Evolutionary conservation across 2,329 filamentous ascomycete species (phyloP).

Genomic region (Xylaria sp.): DNA sequence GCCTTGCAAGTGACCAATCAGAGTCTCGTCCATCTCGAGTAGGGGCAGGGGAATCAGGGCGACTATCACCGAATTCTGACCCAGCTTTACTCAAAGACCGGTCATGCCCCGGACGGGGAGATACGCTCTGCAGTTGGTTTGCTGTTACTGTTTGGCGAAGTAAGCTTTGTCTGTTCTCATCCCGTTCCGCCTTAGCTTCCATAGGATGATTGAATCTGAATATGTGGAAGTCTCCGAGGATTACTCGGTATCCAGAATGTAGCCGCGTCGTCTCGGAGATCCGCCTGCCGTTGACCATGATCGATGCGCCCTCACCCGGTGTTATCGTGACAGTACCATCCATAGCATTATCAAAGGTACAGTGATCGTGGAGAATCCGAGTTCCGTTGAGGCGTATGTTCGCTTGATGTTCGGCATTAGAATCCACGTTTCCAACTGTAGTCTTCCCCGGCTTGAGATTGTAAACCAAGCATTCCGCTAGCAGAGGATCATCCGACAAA

Average conservation of each 20-base stretch:
- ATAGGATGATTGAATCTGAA: conserved; percentile 98
- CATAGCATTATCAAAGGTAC: conserved; percentile 85
- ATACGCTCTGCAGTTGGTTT: conserved; percentile 65
- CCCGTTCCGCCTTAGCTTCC: conserved; percentile 91
- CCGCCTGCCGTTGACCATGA: conserved; percentile 97
- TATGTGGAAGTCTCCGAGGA: conserved; percentile 97
- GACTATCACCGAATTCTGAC: conserved; percentile 81
- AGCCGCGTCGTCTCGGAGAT: conserved; percentile 87
- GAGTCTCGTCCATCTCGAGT: conserved; percentile 79
- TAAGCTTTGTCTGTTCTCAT: conserved; percentile 85
- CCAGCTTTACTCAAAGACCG: conserved; percentile 80
- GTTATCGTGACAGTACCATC: conserved; percentile 94
- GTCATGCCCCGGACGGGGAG: conserved; percentile 75
- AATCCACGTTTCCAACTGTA: conserved; percentile 93
- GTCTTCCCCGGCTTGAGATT: conserved; percentile 97
- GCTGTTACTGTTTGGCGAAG: conserved; percentile 83
- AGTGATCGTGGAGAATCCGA: conserved; percentile 92
- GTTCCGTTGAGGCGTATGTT: conserved; percentile 95
- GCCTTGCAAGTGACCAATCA: conserved; percentile 93
- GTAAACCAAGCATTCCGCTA: conserved; percentile 96
- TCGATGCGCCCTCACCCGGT: conserved; percentile 88
- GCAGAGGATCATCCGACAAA: conserved; percentile 89
- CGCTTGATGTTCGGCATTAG: conserved; percentile 76
- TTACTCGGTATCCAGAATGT: conserved; percentile 92
- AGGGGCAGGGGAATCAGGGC: conserved; percentile 82